Base-by-base conservation (phyloP, 2,329 filamentous ascomycete genomes). In the Fusarium miscanthi region DNA sequence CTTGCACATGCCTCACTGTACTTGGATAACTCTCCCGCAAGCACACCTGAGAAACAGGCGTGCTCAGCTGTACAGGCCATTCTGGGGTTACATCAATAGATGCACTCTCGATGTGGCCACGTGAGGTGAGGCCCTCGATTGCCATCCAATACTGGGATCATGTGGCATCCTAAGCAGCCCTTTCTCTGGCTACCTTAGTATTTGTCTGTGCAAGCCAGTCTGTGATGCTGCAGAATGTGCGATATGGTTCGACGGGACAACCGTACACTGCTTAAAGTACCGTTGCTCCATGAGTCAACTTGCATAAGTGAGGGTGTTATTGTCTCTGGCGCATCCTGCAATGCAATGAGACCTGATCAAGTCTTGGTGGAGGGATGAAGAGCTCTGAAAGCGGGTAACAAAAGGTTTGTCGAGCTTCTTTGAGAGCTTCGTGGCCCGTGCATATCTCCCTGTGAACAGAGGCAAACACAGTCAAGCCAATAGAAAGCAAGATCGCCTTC, bases 391-490 rank as follows among this genome's bases (percentile, higher is more conserved):
- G 33, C 13, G 51, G 52, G n/a, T 21, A 46, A 35, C 27, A 33
- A 43, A 33, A 67, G 61, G 61, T 67, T 25, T 23, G 41, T 19
- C 31, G 23, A 58, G 54, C 41, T 49, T 49, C 54, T 46, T 45
- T 38, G 33, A 41, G 46, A 48, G 63, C 62, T 59, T n/a, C 8
- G 14, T 75, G 75, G 75, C 42, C 74, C 71, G 73, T 77, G 75
- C 75, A 60, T 70, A 73, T 76, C 66, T 53, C 73, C 74, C 73
- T 73, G 66, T 59, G 73, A 76, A 77, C 74, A 73, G 48, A 69
- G 30, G 23, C 54, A 49, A 37, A 27, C 31, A 49, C 25, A 12
- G 7, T 56, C 21, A 8, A 56, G 52, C 52, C 52, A 56, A 56
- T 45, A 33, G 25, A 56, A 43, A 56, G 8, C 52, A 42, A 10